Base-by-base conservation (phyloP, 352 stramenopile genomes). In the Phytopythium chamaehyphon region DNA sequence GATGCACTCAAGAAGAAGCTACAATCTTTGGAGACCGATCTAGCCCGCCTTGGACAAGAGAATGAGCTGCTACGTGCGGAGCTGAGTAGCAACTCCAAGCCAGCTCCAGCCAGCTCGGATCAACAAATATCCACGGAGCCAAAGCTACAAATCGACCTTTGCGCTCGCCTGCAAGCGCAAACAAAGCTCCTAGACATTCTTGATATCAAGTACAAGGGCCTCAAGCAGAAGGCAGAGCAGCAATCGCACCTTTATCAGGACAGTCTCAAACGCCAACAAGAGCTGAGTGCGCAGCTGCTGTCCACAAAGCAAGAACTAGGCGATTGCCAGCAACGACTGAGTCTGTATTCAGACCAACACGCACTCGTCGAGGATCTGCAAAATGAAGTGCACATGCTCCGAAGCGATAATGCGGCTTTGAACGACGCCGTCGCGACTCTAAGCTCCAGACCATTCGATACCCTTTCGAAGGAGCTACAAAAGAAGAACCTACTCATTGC, bases 391-490 rank as follows among this genome's bases (percentile, higher is more conserved):
- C 73, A 81, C 28, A 46, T 80, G 5, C 51, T 90, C 6, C 62
- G 67, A 1, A 82, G 61, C n/a, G 78, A 90, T 40, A 88, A 83
- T 35, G 6, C 58, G 0, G 72, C 62, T 39, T 58, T 90, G 24
- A 76, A 83, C 51, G 67, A 82, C 10, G 54, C 69, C 1, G 48
- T 88, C 9, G 45, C 62, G 11, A 61, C 64, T 16, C 61, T 90
- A 8, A 85, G 64, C 24, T 73, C 72, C 9, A 61, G 73, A 7
- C 79, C 79, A 10, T 83, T 90, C 33, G 65, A 83, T 10, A 46
- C 46, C 18, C 40, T 73, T 8, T 66, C 69, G 0, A 56, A 69
- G 12, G 69, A 85, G 35, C 38, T 72, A 1, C 62, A 78, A 24
- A 65, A 63, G 40, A 86, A 83, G 23, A 74, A 69, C 38, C 7